A percentile compares a stretch with the other conserved stretches of the same genome.
Conservation (phyloP, 768 basidiomycete genomes). For the Rhizopogon vinicolor region DNA sequence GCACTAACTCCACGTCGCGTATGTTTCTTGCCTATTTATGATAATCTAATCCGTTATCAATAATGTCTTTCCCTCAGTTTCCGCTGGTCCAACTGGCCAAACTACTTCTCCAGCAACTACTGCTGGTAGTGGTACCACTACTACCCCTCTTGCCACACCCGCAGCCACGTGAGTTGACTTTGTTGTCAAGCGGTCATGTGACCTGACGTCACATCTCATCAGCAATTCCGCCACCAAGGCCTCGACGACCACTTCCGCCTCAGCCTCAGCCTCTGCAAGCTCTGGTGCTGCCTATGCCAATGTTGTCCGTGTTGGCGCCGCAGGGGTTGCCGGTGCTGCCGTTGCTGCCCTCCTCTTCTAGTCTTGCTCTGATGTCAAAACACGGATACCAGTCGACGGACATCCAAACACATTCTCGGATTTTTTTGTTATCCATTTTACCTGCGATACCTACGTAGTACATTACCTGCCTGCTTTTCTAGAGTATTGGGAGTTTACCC, state of each 20-base stretch:
- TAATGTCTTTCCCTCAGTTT: constrained; percentile 13
- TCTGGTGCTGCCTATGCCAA: constrained; percentile 38
- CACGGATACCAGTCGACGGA: constrained; percentile 15
- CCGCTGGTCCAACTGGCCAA: constrained; percentile 16
- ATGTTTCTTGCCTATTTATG: constrained; percentile 12
- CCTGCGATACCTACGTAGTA: constrained; percentile 16
- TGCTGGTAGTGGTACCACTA: background rate
- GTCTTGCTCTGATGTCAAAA: constrained; percentile 8
- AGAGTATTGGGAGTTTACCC: constrained; percentile 1
- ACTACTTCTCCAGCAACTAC: background rate
- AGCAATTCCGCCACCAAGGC: constrained; percentile 6
- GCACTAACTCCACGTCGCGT: constrained; percentile 26
- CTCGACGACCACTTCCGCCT: constrained; percentile 15
- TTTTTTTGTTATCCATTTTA: constrained; percentile 3
- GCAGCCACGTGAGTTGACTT: constrained; percentile 14
- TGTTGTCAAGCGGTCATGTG: background rate
- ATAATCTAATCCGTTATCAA: constrained; percentile 9
- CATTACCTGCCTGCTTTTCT: constrained; percentile 2
- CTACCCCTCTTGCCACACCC: background rate
- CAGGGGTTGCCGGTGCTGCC: constrained; percentile 32
- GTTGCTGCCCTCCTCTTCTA: constrained; percentile 36
- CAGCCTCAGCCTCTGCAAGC: constrained; percentile 23
- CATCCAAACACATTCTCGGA: constrained; percentile 9
- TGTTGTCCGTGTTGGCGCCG: constrained; percentile 36
- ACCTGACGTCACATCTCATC: constrained; percentile 6